Conservation (phyloP, 768 basidiomycete genomes). For the Podaxis rugospora region DNA sequence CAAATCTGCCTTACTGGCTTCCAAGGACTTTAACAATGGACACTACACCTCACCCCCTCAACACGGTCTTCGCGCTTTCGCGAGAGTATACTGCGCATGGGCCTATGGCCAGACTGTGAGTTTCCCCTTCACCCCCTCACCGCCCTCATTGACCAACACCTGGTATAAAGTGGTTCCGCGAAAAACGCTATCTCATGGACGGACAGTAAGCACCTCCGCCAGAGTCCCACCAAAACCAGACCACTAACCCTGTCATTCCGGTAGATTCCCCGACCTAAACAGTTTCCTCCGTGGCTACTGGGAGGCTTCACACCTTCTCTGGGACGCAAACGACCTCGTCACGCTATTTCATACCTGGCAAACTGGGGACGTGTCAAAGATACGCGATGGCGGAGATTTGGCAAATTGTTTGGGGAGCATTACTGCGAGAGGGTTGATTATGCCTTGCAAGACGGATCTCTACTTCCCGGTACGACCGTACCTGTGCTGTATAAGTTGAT, state of each 20-base stretch:
- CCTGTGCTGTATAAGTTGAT: background rate
- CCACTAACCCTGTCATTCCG: background rate
- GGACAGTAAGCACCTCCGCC: slow-evolving; percentile 29
- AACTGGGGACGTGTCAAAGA: slow-evolving; percentile 40
- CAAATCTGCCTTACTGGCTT: slow-evolving; percentile 47
- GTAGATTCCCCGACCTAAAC: slow-evolving; percentile 42
- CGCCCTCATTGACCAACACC: background rate
- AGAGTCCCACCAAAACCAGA: background rate
- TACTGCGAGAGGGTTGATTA: slow-evolving; percentile 49
- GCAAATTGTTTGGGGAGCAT: slow-evolving; percentile 35
- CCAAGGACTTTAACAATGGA: slow-evolving; percentile 51
- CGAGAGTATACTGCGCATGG: slow-evolving; percentile 53
- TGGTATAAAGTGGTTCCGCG: slow-evolving; percentile 47
- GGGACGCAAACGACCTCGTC: slow-evolving; percentile 56
- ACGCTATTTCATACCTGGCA: slow-evolving; percentile 48
- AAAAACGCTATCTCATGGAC: slow-evolving; percentile 37
- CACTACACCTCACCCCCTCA: slow-evolving; percentile 46
- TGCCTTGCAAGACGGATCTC: slow-evolving; percentile 57
- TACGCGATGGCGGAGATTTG: slow-evolving; percentile 40
- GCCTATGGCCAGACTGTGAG: slow-evolving; percentile 52
- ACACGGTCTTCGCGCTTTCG: slow-evolving; percentile 51
- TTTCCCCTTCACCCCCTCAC: background rate
- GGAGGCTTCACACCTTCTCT: slow-evolving; percentile 41
- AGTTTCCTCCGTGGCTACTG: slow-evolving; percentile 48
- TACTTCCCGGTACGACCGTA: slow-evolving; percentile 43